Evolutionary conservation across 345 rosid genomes (phyloP), one percentile per base, ranked within the genome.

Genomic region (Mangifera indica): DNA sequence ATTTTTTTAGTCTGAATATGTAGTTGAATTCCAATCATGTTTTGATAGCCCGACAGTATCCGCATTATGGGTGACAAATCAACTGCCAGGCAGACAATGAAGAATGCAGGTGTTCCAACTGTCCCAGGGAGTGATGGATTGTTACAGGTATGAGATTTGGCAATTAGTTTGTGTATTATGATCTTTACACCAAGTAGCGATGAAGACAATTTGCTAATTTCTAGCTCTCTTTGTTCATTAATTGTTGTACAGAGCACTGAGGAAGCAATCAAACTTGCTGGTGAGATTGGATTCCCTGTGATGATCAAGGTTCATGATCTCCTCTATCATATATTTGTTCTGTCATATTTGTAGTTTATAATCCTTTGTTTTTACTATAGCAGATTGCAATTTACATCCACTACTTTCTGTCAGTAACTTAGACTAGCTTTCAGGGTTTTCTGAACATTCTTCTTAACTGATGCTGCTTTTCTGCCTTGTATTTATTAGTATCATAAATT

Each of bases 71-170:
- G 99, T 71, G 99, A 95, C 85, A 95, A 95, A 84, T 73, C 99
- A 73, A 92, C 98, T 68, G 98, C 98, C 17, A 84, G 99, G 77
- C 98, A 92, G 69, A 95, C 99, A 48, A 95, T 92, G 99, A 95
- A 92, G 86, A 92, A 86, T 81, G 98, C 99, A 37, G 91, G 96
- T 70, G 99, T 95, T 75, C 99, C 98, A 18, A 95, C 99, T 44
- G 99, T 95, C 34, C 99, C 99, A 1, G 98, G 99, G 74, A 95
- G 99, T 84, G 99, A 84, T 79, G 99, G 99, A 55, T 79, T 95
- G 72, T 83, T 95, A 80, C 86, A 88, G 97, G 98, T 92, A 81
- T 53, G 42, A 15, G 14, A 22, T 58, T 71, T 74, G 44, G 52
- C 18, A 24, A n/a, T 13, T 67, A 40, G 32, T 11, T 69, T 56